A percentile compares a stretch with the other conserved stretches of the same genome.
Conservation (phyloP, 2,329 filamentous ascomycete species). For the Xylariales sp. region DNA sequence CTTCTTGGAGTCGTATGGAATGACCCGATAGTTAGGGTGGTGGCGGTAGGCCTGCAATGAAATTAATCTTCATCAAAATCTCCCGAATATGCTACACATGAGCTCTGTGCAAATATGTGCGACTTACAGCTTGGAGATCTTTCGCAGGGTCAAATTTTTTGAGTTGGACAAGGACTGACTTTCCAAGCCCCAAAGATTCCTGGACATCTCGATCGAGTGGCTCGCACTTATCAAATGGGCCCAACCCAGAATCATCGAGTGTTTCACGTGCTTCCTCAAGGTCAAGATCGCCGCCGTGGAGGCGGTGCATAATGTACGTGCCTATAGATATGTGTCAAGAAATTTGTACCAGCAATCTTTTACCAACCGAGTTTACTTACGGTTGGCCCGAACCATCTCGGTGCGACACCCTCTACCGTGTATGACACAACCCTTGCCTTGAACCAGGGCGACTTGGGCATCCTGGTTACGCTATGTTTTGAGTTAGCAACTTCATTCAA, state of each 20-base stretch:
- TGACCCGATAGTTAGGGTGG: constrained; percentile 24
- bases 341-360: too few relatives aligned
- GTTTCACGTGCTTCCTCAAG: constrained; percentile 39
- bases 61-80: background rate
- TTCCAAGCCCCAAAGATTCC: constrained; percentile 26
- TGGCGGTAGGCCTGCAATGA: constrained; percentile 25
- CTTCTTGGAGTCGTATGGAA: constrained; percentile 28
- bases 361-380: constrained; percentile 35
- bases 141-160: constrained; percentile 45
- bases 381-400: constrained; percentile 56
- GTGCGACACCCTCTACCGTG: constrained; percentile 54
- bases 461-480: constrained; percentile 38
- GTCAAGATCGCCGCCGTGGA: constrained; percentile 30
- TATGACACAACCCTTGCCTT: constrained; percentile 44
- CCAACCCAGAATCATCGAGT: constrained; percentile 32
- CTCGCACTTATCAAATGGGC: constrained; percentile 36
- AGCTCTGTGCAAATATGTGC: constrained; percentile 5
- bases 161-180: constrained; percentile 43
- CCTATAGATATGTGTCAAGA: too few relatives aligned
- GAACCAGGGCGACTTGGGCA: constrained; percentile 42
- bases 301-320: constrained; percentile 42
- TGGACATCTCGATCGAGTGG: constrained; percentile 27
- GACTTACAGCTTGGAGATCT: constrained; percentile 43
- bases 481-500: constrained; percentile 19
- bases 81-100: constrained; percentile 1